These are phyloP conservation scores for Schizochytrium sp. DNA, from an alignment of 108 stramenopile species.

Conservation along the genomic window DNA sequence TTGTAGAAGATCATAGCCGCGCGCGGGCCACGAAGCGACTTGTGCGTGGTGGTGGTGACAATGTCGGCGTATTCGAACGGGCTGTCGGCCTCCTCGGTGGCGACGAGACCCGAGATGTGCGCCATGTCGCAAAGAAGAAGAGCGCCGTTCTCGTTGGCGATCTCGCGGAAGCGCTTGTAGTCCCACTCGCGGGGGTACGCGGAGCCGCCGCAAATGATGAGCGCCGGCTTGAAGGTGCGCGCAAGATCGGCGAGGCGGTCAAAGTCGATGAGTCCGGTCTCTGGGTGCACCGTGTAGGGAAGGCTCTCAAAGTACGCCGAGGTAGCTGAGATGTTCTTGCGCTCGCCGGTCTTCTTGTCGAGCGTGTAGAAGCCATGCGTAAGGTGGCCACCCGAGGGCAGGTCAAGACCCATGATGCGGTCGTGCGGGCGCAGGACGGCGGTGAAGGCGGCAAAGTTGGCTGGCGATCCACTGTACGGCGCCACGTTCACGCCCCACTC, in stretches of 20 bases:
- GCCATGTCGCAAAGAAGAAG: constrained; percentile 99
- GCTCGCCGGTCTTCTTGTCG: constrained; percentile 88
- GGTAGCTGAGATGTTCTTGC: constrained; percentile 84
- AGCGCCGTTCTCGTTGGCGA: constrained; percentile 93
- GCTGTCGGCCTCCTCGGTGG: constrained; percentile 73
- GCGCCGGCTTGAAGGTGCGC: constrained; percentile 91
- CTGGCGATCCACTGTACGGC: constrained; percentile 75
- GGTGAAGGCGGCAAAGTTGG: constrained; percentile 99
- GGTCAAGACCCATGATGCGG: constrained; percentile 99
- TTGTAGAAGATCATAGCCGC: constrained; percentile 99
- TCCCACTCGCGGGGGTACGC: constrained; percentile 99
- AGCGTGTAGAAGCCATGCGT: constrained; percentile 99
- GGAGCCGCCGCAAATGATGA: constrained; percentile 95
- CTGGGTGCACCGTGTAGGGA: constrained; percentile 92
- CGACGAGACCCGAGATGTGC: constrained; percentile 96
- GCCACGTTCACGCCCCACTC: constrained; percentile 98
- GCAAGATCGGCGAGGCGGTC: constrained; percentile 81
- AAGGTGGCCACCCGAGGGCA: constrained; percentile 95
- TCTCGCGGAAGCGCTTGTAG: constrained; percentile 88
- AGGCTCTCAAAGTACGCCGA: constrained; percentile 98
- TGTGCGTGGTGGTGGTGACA: constrained; percentile 99
- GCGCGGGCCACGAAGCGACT: constrained; percentile 96
- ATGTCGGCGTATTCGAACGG: constrained; percentile 94
- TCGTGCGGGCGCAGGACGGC: constrained; percentile 91
- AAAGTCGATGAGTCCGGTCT: constrained; percentile 90